These are phyloP conservation scores for Cercospora citrullina DNA, from an alignment of 2,329 filamentous ascomycete species.

Conservation along the genomic window DNA sequence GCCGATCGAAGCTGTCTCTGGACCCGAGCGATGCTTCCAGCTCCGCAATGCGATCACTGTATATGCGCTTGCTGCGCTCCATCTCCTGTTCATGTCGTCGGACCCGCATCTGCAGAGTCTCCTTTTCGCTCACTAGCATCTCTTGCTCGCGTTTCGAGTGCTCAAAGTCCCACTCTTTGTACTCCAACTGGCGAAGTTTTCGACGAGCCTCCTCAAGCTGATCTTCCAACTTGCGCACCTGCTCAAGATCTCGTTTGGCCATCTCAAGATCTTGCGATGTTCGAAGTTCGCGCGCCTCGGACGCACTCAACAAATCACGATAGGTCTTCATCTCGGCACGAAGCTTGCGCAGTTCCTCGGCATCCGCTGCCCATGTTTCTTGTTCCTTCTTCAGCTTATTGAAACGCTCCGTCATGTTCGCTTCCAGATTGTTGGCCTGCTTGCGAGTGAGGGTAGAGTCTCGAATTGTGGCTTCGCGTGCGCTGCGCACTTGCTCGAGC, in stretches of 20 bases:
- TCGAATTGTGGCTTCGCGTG: constrained; percentile 37
- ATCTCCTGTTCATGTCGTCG: constrained; percentile 53
- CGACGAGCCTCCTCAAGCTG: constrained; percentile 63
- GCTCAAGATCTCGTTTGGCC: constrained; percentile 60
- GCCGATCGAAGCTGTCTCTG: constrained; percentile 15
- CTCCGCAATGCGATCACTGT: constrained; percentile 51
- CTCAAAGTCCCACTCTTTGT: constrained; percentile 62
- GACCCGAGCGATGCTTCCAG: constrained; percentile 41
- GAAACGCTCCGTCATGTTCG: constrained; percentile 35
- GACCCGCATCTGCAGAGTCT: constrained; percentile 61
- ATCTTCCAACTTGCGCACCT: constrained; percentile 60
- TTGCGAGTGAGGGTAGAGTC: constrained; percentile 51
- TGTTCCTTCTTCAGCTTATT: constrained; percentile 38
- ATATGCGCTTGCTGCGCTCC: constrained; percentile 49
- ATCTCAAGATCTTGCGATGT: constrained; percentile 65
- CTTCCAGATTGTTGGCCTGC: constrained; percentile 75
- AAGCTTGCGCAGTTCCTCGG: constrained; percentile 60
- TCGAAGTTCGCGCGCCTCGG: constrained; percentile 67
- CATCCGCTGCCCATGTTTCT: constrained; percentile 50
- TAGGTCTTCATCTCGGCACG: constrained; percentile 62
- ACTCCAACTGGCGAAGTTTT: constrained; percentile 63
- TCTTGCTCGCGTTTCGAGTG: constrained; percentile 59
- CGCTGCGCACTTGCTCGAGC: constrained; percentile 47
- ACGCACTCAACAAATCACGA: constrained; percentile 61
- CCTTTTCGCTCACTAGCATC: constrained; percentile 59